Evolutionary conservation across 139 green algal genomes (phyloP), one percentile per base, ranked within the genome.

Genomic region (Zygnema cylindricum): DNA sequence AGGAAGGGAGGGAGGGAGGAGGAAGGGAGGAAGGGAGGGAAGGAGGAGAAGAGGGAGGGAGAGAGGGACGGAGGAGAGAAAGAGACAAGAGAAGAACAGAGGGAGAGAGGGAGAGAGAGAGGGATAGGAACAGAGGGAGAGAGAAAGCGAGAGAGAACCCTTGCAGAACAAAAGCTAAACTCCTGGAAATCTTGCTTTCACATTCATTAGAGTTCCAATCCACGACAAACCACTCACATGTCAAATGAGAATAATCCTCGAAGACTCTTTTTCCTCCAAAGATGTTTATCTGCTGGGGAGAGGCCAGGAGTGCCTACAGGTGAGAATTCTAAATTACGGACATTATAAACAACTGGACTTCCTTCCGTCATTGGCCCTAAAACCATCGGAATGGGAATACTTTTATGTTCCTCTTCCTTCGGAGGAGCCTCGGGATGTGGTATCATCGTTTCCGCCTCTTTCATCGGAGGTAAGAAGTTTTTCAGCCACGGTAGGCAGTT

Each of bases 241-340:
- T 63, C 7, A 63, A 63, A 38, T 36, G 81, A 86, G 36, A 86
- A 86, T 3, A 86, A 43, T 7, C 81, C 2, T 43, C 42, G 81
- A 32, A 86, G 81, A 7, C 81, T 86, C 81, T 86, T 86, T 43
- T 25, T 77, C 11, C 43, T 7, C 81, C 81, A 86, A 2, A 86
- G 39, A 42, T 86, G 77, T 33, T 55, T 84, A 33, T 84, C 77
- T 2, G 33, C n/a, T 7, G 77, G 77, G 22, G 77, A 84, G 41
- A 21, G n/a, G 2, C 77, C 77, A 3, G 76, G n/a, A 33, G 22
- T 84, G 71, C 71, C 71, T 3, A 16, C 38, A 41, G 71, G 71
- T 7, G 71, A 79, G 38, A 11, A 16, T 3, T 41, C 71, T 40
- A 16, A 11, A 25, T 30, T 73, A 25, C 30, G 57, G 57, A 25